phyloP scores from a whole-genome alignment of 2,329 filamentous ascomycete genomes.

The Neoascochyta sp. region DNA sequence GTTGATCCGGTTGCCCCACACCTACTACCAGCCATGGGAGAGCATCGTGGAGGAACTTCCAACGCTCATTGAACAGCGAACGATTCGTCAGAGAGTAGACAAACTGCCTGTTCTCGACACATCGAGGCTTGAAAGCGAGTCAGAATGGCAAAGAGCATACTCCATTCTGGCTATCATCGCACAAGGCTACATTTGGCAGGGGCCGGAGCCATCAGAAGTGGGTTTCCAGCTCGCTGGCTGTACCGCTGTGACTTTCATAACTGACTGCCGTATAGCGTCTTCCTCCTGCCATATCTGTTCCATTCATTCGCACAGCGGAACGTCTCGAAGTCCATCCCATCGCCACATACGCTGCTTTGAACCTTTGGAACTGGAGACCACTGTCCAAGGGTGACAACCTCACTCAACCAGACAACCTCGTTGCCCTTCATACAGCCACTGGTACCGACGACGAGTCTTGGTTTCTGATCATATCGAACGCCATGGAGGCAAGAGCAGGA shows the following conservation, averaged over 20 bases:
- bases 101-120: conserved; percentile 71
- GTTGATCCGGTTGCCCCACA: conserved; percentile 68
- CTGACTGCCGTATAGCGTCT: too few species aligned
- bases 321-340: conserved; percentile 34
- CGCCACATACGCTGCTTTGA: conserved; percentile 34
- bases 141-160: conserved; percentile 81
- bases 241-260: too few species aligned
- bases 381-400: conserved; percentile 17
- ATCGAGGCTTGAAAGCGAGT: conserved; percentile 66
- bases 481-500: conserved; percentile 51
- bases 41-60: conserved; percentile 72
- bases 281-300: conserved; percentile 29
- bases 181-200: conserved; percentile 79
- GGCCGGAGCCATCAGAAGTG: conserved; percentile 65
- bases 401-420: conserved; percentile 28
- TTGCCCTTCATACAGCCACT: conserved; percentile 29
- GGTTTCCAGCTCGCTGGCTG: conserved; percentile 15
- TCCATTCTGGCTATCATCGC: conserved; percentile 67
- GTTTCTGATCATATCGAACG: conserved; percentile 52
- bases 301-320: conserved; percentile 26
- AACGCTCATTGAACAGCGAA: conserved; percentile 68
- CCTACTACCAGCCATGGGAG: conserved; percentile 89
- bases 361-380: conserved; percentile 35
- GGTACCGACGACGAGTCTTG: conserved; percentile 36
- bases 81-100: conserved; percentile 69